These are phyloP conservation scores for Lentinula aciculospora DNA, from an alignment of 768 basidiomycete genomes.

Conservation along the genomic window DNA sequence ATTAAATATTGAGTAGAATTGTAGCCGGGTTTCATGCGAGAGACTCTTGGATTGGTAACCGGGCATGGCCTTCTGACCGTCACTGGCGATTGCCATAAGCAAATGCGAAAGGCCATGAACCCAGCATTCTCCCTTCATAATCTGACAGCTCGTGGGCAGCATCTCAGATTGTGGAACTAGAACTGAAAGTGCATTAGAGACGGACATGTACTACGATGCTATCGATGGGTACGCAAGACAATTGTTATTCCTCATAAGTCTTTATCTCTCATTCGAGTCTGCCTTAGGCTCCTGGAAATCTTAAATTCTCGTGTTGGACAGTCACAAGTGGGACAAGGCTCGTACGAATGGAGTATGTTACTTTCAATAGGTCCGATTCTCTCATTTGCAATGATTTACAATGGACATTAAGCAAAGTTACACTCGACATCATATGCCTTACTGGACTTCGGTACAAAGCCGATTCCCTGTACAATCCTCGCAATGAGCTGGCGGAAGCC, in stretches of 20 bases:
- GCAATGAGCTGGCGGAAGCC: conserved; percentile 41
- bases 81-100: conserved; percentile 42
- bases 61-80: conserved; percentile 43
- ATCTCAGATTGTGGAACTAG: neutral
- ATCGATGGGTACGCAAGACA: conserved; percentile 31
- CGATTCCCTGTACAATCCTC: conserved; percentile 38
- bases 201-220: conserved; percentile 41
- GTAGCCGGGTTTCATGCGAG: conserved; percentile 38
- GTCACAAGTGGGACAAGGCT: conserved; percentile 13
- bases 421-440: conserved; percentile 47
- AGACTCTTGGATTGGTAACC: conserved; percentile 34
- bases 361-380: neutral
- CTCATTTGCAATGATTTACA: neutral
- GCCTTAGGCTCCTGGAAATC: neutral
- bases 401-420: conserved; percentile 40
- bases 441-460: conserved; percentile 44
- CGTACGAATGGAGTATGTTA: conserved; percentile 41
- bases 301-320: neutral
- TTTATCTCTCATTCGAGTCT: neutral
- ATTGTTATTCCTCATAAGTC: neutral
- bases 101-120: conserved; percentile 46
- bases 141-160: conserved; percentile 25
- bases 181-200: conserved; percentile 20
- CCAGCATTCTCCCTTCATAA: conserved; percentile 45
- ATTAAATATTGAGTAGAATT: neutral